Conservation (phyloP, 805 yeast species). For the Starmerella scarabaei region DNA sequence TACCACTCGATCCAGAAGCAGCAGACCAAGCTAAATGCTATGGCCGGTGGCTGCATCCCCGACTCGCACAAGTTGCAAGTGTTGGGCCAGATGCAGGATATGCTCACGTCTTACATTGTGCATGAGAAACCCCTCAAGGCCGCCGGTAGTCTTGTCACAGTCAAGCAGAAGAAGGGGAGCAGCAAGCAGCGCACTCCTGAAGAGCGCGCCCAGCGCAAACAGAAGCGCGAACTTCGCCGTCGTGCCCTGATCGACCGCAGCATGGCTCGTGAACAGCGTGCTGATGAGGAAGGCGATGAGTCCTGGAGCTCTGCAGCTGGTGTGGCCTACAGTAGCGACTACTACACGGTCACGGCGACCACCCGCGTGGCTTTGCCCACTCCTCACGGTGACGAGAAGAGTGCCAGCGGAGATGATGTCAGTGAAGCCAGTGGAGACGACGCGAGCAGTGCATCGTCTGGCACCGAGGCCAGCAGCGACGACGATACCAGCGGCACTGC, state of each 20-base stretch:
- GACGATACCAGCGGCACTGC: not conserved
- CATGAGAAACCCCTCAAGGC: conserved; percentile 6
- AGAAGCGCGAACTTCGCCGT: not conserved
- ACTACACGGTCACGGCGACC: not conserved
- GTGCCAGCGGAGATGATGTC: conserved; percentile 2
- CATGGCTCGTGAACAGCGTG: not conserved
- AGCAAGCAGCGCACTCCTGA: not conserved
- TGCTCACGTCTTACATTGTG: conserved; percentile 1
- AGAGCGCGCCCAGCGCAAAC: not conserved
- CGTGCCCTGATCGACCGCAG: not conserved
- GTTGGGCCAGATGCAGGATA: not conserved
- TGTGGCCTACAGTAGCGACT: not conserved
- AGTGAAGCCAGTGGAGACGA: not conserved
- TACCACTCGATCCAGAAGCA: conserved; percentile 2
- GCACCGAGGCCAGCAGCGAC: not conserved
- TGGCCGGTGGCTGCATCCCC: conserved; percentile 7
- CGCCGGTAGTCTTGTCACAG: conserved; percentile 5
- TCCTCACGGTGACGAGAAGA: not conserved
- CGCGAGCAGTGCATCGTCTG: not conserved
- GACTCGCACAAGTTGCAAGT: conserved; percentile 6
- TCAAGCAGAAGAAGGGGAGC: not conserved
- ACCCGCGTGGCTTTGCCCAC: not conserved
- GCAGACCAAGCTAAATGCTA: conserved; percentile 7
- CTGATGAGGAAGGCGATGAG: not conserved
- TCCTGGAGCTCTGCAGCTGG: not conserved